A percentile compares a stretch with the other conserved stretches of the same genome.
Conservation (phyloP, 2,329 filamentous ascomycete genomes). For the Aureobasidium sp. region DNA sequence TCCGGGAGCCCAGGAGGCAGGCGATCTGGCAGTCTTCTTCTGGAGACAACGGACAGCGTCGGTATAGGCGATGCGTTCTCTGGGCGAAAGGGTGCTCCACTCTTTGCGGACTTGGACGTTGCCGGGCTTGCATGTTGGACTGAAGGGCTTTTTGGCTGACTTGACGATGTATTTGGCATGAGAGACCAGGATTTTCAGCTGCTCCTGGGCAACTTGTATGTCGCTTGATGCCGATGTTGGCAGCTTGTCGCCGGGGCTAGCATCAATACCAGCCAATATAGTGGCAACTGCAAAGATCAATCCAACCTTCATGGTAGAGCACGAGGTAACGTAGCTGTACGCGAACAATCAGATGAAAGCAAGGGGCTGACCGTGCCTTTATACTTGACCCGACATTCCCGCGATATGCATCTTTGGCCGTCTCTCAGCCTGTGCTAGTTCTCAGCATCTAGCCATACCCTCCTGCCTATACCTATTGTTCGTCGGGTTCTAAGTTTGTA, state of each 20-base stretch:
- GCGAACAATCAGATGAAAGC: background rate
- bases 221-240: background rate
- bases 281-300: background rate
- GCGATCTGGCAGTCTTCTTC: conserved; percentile 22
- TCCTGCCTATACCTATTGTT: background rate
- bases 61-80: conserved; percentile 22
- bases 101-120: conserved; percentile 17
- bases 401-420: background rate
- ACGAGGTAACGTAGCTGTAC: background rate
- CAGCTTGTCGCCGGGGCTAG: background rate
- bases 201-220: background rate
- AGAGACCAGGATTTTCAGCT: background rate
- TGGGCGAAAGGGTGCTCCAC: conserved; percentile 20
- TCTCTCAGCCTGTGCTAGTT: background rate
- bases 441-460: background rate
- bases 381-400: background rate
- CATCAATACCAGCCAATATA: background rate
- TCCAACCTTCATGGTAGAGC: background rate
- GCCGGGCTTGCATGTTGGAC: background rate
- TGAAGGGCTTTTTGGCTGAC: background rate
- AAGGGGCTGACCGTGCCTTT: background rate
- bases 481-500: background rate
- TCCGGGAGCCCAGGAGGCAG: conserved; percentile 17
- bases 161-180: background rate
- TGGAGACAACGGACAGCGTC: conserved; percentile 23